Evolutionary conservation across 345 rosid species (phyloP).

Genomic region (Moringa oleifera): DNA sequence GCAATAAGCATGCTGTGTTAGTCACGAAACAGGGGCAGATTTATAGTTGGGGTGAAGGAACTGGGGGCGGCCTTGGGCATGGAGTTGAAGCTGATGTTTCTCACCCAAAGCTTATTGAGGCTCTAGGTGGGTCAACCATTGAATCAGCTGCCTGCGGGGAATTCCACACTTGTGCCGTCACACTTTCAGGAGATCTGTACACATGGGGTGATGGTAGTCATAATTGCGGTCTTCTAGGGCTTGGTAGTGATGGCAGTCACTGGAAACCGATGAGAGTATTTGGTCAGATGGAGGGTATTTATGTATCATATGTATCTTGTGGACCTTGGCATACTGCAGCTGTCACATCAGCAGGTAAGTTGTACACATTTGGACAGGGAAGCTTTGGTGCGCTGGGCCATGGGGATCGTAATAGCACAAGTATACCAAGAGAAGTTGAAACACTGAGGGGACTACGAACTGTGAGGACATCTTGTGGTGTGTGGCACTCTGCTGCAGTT

Average conservation of each 20-base stretch:
- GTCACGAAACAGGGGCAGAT: constrained; percentile 44
- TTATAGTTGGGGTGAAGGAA: constrained; percentile 51
- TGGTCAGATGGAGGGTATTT: constrained; percentile 47
- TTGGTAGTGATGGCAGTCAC: constrained; percentile 37
- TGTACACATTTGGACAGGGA: constrained; percentile 67
- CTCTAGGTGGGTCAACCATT: constrained; percentile 33
- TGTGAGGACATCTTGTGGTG: constrained; percentile 45
- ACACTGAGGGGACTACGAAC: constrained; percentile 42
- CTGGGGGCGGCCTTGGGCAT: constrained; percentile 63
- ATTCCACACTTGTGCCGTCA: constrained; percentile 56
- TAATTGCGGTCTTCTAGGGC: constrained; percentile 43
- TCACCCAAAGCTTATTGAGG: constrained; percentile 51
- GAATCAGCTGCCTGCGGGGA: constrained; percentile 62
- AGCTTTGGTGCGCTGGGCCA: constrained; percentile 65
- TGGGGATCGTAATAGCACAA: constrained; percentile 42
- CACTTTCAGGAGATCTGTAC: constrained; percentile 49
- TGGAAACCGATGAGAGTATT: constrained; percentile 46
- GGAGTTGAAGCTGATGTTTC: constrained; percentile 45
- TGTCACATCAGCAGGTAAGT: constrained; percentile 45
- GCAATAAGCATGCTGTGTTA: constrained; percentile 37
- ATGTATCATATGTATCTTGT: constrained; percentile 47
- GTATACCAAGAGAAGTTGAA: constrained; percentile 54
- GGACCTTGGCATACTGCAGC: constrained; percentile 70
- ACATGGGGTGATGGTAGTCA: constrained; percentile 55
- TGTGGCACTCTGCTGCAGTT: constrained; percentile 71